Evolutionary conservation across 805 yeast genomes (phyloP).

Genomic region (Henningerozyma blattae): DNA sequence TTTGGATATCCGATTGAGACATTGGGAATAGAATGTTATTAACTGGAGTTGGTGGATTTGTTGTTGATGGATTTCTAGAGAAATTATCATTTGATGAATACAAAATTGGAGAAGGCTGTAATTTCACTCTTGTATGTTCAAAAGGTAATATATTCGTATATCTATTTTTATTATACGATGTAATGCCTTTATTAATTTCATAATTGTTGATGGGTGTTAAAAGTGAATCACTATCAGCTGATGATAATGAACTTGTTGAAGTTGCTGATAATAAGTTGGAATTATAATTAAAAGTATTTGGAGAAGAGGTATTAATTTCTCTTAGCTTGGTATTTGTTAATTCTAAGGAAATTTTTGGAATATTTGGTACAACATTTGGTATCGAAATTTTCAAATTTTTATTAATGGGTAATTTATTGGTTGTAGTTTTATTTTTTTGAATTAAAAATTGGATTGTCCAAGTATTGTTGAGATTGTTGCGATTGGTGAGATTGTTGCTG

Average conservation of each 20-base stretch:
- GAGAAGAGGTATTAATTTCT: slow-evolving; percentile 8
- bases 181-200: slow-evolving; percentile 57
- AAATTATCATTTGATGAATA: neutral
- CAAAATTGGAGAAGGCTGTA: slow-evolving; percentile 22
- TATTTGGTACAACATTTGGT: neutral
- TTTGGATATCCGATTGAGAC: neutral
- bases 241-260: slow-evolving; percentile 5
- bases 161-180: slow-evolving; percentile 66
- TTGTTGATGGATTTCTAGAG: neutral
- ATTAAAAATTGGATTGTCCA: neutral
- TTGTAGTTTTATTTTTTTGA: neutral
- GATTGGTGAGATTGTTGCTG: too few relatives aligned
- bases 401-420: neutral
- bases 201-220: slow-evolving; percentile 22
- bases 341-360: neutral
- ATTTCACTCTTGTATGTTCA: slow-evolving; percentile 68
- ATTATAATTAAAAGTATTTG: slow-evolving; percentile 4
- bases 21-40: neutral
- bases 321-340: neutral
- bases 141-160: slow-evolving; percentile 80
- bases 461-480: too few relatives aligned
- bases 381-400: neutral
- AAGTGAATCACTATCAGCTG: slow-evolving; percentile 8
- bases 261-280: slow-evolving; percentile 1
- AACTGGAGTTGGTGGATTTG: neutral